Evolutionary conservation across 2,329 filamentous ascomycete genomes (phyloP).

Genomic region (Alternaria metachromatica): DNA sequence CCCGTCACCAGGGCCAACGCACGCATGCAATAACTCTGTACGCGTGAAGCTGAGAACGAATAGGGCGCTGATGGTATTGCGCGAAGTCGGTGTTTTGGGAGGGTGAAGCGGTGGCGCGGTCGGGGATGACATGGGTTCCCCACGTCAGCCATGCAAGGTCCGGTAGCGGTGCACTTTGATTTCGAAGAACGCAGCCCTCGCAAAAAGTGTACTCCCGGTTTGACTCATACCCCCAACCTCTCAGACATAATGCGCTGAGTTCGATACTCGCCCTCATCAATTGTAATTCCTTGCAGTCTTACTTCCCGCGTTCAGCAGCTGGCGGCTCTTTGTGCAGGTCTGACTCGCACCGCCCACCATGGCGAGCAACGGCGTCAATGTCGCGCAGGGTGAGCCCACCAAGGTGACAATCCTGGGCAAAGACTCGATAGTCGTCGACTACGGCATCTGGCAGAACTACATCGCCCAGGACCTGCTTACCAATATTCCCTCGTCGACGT

Average conservation of each 20-base stretch:
- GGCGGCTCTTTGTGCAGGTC: slow-evolving; percentile 11
- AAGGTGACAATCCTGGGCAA: slow-evolving; percentile 84
- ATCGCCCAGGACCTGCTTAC: slow-evolving; percentile 80
- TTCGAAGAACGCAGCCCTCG: slow-evolving; percentile 11
- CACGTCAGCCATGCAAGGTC: slow-evolving; percentile 16
- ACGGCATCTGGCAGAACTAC: slow-evolving; percentile 85
- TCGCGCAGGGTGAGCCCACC: slow-evolving; percentile 52
- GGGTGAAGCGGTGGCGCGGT: background rate
- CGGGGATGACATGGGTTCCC: slow-evolving; percentile 13
- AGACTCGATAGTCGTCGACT: slow-evolving; percentile 89
- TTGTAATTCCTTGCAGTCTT: background rate
- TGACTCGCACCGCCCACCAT: slow-evolving; percentile 32
- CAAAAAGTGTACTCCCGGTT: slow-evolving; percentile 1
- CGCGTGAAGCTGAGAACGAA: background rate
- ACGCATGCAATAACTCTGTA: background rate
- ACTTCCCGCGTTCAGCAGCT: background rate
- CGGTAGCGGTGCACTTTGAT: slow-evolving; percentile 19
- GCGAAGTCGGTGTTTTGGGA: background rate
- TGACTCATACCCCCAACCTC: slow-evolving; percentile 5
- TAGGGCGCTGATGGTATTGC: background rate
- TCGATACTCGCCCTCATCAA: background rate
- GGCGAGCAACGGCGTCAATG: slow-evolving; percentile 40
- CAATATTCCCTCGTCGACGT: slow-evolving; percentile 83
- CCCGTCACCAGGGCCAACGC: background rate
- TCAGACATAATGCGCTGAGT: slow-evolving; percentile 9